phyloP scores from a whole-genome alignment of 345 rosid species.

The Eucalyptus erythrocorys region DNA sequence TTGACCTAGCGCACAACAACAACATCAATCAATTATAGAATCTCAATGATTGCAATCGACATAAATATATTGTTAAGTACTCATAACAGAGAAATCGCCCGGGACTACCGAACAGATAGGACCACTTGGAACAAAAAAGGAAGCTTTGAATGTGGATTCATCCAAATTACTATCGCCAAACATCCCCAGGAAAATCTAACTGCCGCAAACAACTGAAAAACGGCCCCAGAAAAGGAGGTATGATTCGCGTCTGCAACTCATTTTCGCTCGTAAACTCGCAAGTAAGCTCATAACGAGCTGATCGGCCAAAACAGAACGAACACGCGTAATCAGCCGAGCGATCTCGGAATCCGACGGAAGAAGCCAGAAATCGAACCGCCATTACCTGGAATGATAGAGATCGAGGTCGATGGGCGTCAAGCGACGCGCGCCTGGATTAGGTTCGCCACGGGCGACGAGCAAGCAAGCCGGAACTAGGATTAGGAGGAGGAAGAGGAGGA shows the following conservation, averaged over 20 bases:
- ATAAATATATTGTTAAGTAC: background rate
- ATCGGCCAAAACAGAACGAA: background rate
- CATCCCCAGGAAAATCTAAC: background rate
- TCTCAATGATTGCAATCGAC: background rate
- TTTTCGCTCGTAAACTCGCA: background rate
- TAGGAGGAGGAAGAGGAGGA: background rate
- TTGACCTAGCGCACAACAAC: background rate
- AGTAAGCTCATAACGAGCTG: background rate
- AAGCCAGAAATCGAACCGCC: background rate
- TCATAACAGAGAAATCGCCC: background rate
- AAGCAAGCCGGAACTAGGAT: background rate
- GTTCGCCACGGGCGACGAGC: background rate
- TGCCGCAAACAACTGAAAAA: background rate
- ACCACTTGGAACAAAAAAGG: background rate
- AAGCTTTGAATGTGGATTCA: background rate
- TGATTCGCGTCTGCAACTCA: background rate
- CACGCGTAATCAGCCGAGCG: background rate
- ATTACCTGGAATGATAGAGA: slow-evolving; percentile 14
- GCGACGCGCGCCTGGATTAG: background rate
- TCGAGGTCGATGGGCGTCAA: slow-evolving; percentile 3
- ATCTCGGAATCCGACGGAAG: background rate
- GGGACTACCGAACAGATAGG: background rate
- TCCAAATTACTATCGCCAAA: background rate
- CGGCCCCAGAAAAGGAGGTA: background rate
- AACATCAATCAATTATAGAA: background rate